Evolutionary conservation across 2,329 filamentous ascomycete genomes (phyloP).

Genomic region (Penicillium sclerotigenum): DNA sequence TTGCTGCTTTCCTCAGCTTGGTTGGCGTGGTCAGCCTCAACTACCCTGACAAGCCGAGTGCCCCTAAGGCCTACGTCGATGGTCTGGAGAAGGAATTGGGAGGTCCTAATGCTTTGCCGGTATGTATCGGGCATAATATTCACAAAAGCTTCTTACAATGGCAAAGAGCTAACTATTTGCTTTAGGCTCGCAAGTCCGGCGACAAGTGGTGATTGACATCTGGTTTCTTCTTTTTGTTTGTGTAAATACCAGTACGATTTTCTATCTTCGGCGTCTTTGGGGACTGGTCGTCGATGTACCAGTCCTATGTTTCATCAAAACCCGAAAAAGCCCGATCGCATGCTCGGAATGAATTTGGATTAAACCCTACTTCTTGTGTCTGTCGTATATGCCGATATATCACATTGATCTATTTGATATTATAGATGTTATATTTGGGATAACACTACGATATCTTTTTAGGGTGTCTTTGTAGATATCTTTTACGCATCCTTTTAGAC

Average conservation of each 20-base stretch:
- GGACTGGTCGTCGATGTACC: slow-evolving; percentile 22
- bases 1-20: slow-evolving; percentile 61
- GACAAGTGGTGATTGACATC: slow-evolving; percentile 36
- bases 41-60: slow-evolving; percentile 70
- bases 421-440: neutral
- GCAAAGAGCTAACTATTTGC: slow-evolving; percentile 12
- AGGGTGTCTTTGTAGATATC: neutral
- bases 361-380: neutral
- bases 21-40: slow-evolving; percentile 64
- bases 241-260: slow-evolving; percentile 42
- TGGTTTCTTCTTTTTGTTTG: slow-evolving; percentile 29
- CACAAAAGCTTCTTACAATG: neutral
- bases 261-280: slow-evolving; percentile 32
- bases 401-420: neutral
- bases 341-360: slow-evolving; percentile 13
- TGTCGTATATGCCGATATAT: neutral
- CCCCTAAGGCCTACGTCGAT: slow-evolving; percentile 64
- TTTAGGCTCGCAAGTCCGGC: slow-evolving; percentile 39
- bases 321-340: slow-evolving; percentile 15
- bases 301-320: slow-evolving; percentile 13
- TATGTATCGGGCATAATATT: slow-evolving; percentile 46
- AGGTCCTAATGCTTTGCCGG: slow-evolving; percentile 63
- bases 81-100: slow-evolving; percentile 74
- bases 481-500: neutral
- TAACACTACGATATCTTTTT: neutral